Evolutionary conservation across 306 rosid genomes (phyloP).

Genomic region (Glycine tomentella): DNA sequence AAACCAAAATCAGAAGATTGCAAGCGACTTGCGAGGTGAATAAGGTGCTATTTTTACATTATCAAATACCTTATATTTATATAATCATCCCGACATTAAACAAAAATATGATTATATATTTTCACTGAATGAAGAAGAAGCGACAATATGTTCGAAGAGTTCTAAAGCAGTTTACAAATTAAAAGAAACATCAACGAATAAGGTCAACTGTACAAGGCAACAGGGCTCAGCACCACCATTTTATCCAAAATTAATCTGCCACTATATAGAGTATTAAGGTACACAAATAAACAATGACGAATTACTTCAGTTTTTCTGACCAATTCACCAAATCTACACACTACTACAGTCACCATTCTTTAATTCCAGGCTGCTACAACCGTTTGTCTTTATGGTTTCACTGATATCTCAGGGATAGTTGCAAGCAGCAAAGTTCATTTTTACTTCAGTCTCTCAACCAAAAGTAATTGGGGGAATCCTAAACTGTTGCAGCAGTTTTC

Average conservation of each 20-base stretch:
- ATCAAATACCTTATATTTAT: too few relatives aligned
- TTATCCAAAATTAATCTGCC: slow-evolving; percentile 35
- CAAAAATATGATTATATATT: not conserved
- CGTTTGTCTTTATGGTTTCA: slow-evolving; percentile 27
- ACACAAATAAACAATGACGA: slow-evolving; percentile 50
- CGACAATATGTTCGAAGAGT: not conserved
- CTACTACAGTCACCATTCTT: slow-evolving; percentile 38
- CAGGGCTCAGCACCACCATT: slow-evolving; percentile 22
- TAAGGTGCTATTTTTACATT: too few relatives aligned
- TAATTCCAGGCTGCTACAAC: slow-evolving; percentile 40
- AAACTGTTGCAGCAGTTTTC: slow-evolving; percentile 52
- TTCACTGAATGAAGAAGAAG: not conserved
- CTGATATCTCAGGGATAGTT: slow-evolving; percentile 22
- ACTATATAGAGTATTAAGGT: slow-evolving; percentile 43
- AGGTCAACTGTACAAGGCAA: slow-evolving; percentile 63
- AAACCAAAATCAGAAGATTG: too few relatives aligned
- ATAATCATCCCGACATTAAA: not conserved
- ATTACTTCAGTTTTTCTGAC: slow-evolving; percentile 39
- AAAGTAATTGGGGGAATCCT: slow-evolving; percentile 36
- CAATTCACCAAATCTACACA: slow-evolving; percentile 49
- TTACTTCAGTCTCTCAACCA: slow-evolving; percentile 37
- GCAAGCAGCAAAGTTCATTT: slow-evolving; percentile 45
- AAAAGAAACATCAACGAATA: slow-evolving; percentile 49
- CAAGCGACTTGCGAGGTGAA: too few relatives aligned
- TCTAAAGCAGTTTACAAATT: slow-evolving; percentile 2